These are phyloP conservation scores for Laguncularia racemosa DNA, from an alignment of 345 rosid species.

Conservation along the genomic window DNA sequence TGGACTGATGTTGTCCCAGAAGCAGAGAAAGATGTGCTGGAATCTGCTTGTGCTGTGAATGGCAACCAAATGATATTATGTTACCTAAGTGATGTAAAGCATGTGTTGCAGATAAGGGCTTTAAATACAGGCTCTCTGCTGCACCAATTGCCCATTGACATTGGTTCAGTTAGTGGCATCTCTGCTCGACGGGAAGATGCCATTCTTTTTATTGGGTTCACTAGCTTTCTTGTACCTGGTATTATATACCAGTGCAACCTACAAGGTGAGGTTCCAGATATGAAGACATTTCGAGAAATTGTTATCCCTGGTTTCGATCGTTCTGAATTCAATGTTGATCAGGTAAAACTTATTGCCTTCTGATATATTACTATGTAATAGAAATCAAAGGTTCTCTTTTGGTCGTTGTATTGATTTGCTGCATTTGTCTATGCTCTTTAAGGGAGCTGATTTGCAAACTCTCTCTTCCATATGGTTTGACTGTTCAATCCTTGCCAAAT, in stretches of 20 bases:
- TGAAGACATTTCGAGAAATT: constrained; percentile 76
- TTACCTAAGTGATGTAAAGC: constrained; percentile 85
- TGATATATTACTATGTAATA: too few species aligned
- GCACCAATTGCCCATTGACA: constrained; percentile 70
- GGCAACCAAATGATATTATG: constrained; percentile 60
- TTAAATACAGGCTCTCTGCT: constrained; percentile 61
- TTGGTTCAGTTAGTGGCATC: constrained; percentile 60
- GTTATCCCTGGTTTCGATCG: constrained; percentile 71
- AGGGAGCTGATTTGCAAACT: too few species aligned
- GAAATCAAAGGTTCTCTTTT: too few species aligned
- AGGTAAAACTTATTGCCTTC: constrained; percentile 33
- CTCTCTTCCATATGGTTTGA: too few species aligned
- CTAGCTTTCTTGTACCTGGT: constrained; percentile 85
- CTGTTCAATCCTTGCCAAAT: too few species aligned
- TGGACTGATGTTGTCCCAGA: constrained; percentile 76
- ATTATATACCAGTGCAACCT: constrained; percentile 76
- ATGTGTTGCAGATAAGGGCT: constrained; percentile 75
- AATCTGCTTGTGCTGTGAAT: constrained; percentile 60
- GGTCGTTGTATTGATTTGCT: too few species aligned
- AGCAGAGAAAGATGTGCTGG: constrained; percentile 73
- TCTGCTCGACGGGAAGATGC: constrained; percentile 61
- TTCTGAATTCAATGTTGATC: constrained; percentile 56
- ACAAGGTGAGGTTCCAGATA: constrained; percentile 35
- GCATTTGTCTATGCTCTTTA: too few species aligned
- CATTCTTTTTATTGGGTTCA: constrained; percentile 50